A percentile compares a stretch with the other conserved stretches of the same genome.
phyloP scores from a whole-genome alignment of 176 grass and related monocot species.

The Phoenix dactylifera region DNA sequence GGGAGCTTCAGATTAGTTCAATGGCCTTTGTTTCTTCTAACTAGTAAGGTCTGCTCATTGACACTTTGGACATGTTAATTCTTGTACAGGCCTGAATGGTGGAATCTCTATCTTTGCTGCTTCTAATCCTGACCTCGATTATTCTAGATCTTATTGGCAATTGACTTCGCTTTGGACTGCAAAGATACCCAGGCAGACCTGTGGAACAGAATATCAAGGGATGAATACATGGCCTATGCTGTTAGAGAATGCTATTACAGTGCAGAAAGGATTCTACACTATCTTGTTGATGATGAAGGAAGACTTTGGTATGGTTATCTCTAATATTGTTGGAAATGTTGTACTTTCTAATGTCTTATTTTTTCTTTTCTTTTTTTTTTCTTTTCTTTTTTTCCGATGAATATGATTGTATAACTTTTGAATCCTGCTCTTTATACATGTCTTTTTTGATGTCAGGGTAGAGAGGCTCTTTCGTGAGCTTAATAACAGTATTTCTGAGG shows the following conservation, averaged over 20 bases:
- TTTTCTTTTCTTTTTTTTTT: neutral
- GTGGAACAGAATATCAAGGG: constrained; percentile 77
- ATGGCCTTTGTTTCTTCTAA: constrained; percentile 95
- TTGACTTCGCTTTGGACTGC: constrained; percentile 68
- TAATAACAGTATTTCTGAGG: constrained; percentile 44
- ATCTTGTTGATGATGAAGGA: constrained; percentile 84
- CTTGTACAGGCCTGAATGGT: neutral
- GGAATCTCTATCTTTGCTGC: constrained; percentile 5
- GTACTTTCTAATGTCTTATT: constrained; percentile 8
- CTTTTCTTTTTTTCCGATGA: constrained; percentile 4
- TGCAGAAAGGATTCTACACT: constrained; percentile 62
- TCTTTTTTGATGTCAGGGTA: constrained; percentile 44
- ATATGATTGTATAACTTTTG: neutral
- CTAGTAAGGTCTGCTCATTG: constrained; percentile 64
- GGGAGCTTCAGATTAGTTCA: constrained; percentile 76
- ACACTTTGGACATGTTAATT: neutral
- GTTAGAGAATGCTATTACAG: constrained; percentile 88
- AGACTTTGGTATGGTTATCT: constrained; percentile 55
- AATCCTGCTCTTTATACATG: constrained; percentile 10
- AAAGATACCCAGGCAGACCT: constrained; percentile 70
- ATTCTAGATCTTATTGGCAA: constrained; percentile 86
- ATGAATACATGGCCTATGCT: constrained; percentile 96
- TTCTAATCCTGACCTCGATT: constrained; percentile 21
- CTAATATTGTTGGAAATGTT: constrained; percentile 13
- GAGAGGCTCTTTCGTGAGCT: constrained; percentile 69